Conservation (phyloP, 192 early-diverging fungal genomes). For the Entrophospora sp. region DNA sequence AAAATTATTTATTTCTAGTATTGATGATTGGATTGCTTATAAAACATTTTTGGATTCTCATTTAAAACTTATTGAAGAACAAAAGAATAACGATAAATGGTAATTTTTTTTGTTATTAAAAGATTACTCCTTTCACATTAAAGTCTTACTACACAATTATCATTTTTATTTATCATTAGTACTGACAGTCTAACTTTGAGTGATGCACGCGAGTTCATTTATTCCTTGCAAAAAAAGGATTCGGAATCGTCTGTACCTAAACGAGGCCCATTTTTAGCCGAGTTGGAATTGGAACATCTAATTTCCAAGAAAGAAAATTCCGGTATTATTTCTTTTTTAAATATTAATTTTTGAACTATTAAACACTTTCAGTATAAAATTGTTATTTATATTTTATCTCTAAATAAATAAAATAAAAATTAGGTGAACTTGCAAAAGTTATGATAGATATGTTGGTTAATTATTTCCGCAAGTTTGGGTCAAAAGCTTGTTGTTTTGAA, state of each 20-base stretch:
- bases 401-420: too few species aligned
- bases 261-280: slow-evolving; percentile 65
- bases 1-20: slow-evolving; percentile 28
- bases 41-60: slow-evolving; percentile 51
- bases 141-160: neutral
- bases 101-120: neutral
- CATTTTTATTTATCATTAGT: neutral
- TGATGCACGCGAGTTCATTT: slow-evolving; percentile 34
- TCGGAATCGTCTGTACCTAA: slow-evolving; percentile 30
- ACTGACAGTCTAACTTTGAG: slow-evolving; percentile 8
- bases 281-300: slow-evolving; percentile 48
- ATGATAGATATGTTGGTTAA: slow-evolving; percentile 4
- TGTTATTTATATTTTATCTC: too few species aligned
- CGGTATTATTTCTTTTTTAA: too few species aligned
- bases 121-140: neutral
- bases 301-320: slow-evolving; percentile 26
- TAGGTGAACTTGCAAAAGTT: neutral
- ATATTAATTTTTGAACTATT: too few species aligned
- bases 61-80: slow-evolving; percentile 30
- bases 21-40: slow-evolving; percentile 70
- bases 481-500: slow-evolving; percentile 63
- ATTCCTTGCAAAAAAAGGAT: slow-evolving; percentile 30
- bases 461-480: slow-evolving; percentile 58
- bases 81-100: slow-evolving; percentile 27
- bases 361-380: too few species aligned